phyloP scores from a whole-genome alignment of 257 asterid species.

The Fraxinus pennsylvanica region DNA sequence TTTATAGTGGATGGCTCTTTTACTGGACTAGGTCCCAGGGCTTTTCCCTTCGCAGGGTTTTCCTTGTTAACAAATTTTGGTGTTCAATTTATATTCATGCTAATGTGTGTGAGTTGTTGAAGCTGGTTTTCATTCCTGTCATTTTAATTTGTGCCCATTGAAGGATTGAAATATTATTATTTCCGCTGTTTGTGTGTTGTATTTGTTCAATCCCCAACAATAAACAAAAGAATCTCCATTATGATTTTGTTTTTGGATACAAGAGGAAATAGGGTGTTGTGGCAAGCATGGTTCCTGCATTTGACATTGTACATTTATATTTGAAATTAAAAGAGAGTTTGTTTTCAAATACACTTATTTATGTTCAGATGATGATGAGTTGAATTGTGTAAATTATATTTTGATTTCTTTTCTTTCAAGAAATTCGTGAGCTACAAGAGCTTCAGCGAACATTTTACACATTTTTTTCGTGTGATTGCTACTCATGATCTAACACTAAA shows the following conservation, averaged over 20 bases:
- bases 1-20: too few species aligned
- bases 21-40: too few species aligned
- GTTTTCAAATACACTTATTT: background rate
- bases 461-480: constrained; percentile 34
- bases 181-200: too few species aligned
- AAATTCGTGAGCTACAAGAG: constrained; percentile 89
- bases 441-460: constrained; percentile 78
- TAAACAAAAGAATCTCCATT: background rate
- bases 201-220: background rate
- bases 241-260: background rate
- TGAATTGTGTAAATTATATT: background rate
- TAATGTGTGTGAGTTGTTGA: too few species aligned
- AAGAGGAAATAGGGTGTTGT: background rate
- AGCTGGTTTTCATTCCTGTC: too few species aligned
- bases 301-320: background rate
- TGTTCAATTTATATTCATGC: too few species aligned
- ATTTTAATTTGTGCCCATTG: too few species aligned
- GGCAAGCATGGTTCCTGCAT: background rate
- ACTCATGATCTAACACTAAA: too few species aligned
- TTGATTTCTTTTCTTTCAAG: constrained; percentile 47
- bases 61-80: too few species aligned
- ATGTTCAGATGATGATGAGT: background rate
- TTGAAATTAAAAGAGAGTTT: background rate
- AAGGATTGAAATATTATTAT: too few species aligned
- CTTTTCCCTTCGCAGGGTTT: too few species aligned